phyloP scores from a whole-genome alignment of 2,329 filamentous ascomycete genomes.

The Calonectria pseudoreteaudii region DNA sequence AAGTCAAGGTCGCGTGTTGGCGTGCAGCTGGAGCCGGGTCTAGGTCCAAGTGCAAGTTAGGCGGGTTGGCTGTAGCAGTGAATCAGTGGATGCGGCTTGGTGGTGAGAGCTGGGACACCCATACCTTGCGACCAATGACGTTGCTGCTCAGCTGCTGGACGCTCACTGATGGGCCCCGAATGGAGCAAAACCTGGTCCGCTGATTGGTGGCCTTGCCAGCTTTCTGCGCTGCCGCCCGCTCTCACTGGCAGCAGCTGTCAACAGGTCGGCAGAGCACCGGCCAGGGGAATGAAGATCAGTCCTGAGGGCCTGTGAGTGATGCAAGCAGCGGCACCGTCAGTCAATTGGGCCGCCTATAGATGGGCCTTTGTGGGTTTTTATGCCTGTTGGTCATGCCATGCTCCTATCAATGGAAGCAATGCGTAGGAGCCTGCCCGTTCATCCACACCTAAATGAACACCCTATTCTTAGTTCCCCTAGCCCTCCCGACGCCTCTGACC shows the following conservation, averaged over 20 bases:
- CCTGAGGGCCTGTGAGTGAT: neutral
- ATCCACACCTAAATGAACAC: neutral
- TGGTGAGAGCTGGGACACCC: constrained; percentile 34
- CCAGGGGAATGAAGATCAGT: constrained; percentile 2
- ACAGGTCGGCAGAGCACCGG: neutral
- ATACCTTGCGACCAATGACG: constrained; percentile 33
- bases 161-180: constrained; percentile 32
- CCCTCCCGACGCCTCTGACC: neutral
- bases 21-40: constrained; percentile 25
- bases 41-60: constrained; percentile 30
- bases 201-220: constrained; percentile 36
- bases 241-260: neutral
- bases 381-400: neutral
- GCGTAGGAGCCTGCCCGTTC: neutral
- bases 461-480: constrained; percentile 8
- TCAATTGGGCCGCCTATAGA: constrained; percentile 13
- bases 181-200: neutral
- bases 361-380: neutral
- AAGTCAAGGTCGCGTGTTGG: constrained; percentile 11
- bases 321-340: constrained; percentile 2
- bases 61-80: constrained; percentile 26
- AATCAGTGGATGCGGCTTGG: constrained; percentile 35
- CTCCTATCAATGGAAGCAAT: neutral
- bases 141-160: constrained; percentile 17
- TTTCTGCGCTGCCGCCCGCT: neutral